These are phyloP conservation scores for Xanthoconium purpureum DNA, from an alignment of 768 basidiomycete genomes.

Conservation along the genomic window DNA sequence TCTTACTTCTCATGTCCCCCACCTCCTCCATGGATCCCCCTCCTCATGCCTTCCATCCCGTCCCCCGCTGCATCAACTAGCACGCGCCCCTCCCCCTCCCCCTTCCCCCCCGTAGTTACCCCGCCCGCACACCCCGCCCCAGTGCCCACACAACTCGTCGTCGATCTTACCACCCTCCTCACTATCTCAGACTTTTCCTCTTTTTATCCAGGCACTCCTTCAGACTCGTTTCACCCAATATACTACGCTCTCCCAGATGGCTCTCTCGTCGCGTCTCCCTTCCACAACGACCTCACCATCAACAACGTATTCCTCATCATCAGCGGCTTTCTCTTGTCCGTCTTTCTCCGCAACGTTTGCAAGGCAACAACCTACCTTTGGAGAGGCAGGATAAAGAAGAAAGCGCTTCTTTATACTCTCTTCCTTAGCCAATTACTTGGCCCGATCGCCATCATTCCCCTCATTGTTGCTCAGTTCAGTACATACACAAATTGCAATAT, in stretches of 20 bases:
- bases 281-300: neutral
- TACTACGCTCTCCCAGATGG: neutral
- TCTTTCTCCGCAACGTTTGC: conserved; percentile 4
- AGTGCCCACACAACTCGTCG: neutral
- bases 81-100: neutral
- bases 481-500: conserved; percentile 4
- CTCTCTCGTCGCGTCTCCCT: conserved; percentile 4
- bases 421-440: conserved; percentile 36
- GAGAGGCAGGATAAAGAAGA: conserved; percentile 54
- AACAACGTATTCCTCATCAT: conserved; percentile 1
- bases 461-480: conserved; percentile 48
- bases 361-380: conserved; percentile 46
- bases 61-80: neutral
- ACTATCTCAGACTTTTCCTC: neutral
- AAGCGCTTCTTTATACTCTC: conserved; percentile 47
- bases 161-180: neutral
- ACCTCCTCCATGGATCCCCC: neutral
- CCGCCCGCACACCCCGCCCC: neutral
- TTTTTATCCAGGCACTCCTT: neutral
- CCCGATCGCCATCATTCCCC: conserved; percentile 40
- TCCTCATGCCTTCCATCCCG: neutral
- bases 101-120: neutral
- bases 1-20: neutral
- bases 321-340: neutral
- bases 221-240: neutral